Evolutionary conservation across 495 filamentous ascomycete genomes (phyloP).

Genomic region (Pyrenula aspistea): DNA sequence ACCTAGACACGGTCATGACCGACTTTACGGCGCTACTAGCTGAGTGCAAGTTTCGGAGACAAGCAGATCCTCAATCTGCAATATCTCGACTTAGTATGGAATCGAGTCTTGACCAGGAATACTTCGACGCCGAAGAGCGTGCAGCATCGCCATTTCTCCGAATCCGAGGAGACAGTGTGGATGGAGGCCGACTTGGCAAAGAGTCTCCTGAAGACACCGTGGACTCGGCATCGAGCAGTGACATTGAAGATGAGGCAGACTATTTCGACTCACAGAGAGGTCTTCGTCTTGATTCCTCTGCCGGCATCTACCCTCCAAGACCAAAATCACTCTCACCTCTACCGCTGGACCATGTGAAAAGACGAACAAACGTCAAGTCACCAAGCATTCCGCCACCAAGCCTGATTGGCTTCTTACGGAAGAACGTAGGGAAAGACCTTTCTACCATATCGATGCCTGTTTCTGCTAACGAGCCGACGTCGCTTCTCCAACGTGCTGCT

Average conservation of each 20-base stretch:
- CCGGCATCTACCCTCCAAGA: constrained; percentile 54
- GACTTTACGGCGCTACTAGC: constrained; percentile 69
- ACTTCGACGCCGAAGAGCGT: constrained; percentile 81
- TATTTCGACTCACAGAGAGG: constrained; percentile 17
- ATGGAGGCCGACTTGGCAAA: constrained; percentile 31
- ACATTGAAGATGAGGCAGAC: constrained; percentile 31
- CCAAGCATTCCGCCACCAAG: constrained; percentile 73
- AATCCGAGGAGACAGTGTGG: constrained; percentile 49
- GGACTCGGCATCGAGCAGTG: constrained; percentile 51
- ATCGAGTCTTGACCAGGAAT: constrained; percentile 72
- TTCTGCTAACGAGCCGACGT: constrained; percentile 87
- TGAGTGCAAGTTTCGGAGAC: constrained; percentile 69
- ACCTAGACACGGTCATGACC: constrained; percentile 68
- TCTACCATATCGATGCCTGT: constrained; percentile 96
- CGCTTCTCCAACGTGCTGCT: constrained; percentile 72
- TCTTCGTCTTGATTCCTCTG: constrained; percentile 27
- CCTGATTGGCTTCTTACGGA: constrained; percentile 85
- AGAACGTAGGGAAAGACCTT: constrained; percentile 95
- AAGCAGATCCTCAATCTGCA: constrained; percentile 29
- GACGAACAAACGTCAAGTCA: constrained; percentile 59
- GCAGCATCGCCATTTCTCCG: constrained; percentile 58
- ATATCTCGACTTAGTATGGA: constrained; percentile 67
- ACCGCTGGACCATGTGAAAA: constrained; percentile 51
- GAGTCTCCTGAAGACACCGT: constrained; percentile 22
- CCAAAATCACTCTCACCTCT: constrained; percentile 69